Evolutionary conservation across 352 stramenopile genomes (phyloP).

Genomic region (Pilasporangium apinafurcum): DNA sequence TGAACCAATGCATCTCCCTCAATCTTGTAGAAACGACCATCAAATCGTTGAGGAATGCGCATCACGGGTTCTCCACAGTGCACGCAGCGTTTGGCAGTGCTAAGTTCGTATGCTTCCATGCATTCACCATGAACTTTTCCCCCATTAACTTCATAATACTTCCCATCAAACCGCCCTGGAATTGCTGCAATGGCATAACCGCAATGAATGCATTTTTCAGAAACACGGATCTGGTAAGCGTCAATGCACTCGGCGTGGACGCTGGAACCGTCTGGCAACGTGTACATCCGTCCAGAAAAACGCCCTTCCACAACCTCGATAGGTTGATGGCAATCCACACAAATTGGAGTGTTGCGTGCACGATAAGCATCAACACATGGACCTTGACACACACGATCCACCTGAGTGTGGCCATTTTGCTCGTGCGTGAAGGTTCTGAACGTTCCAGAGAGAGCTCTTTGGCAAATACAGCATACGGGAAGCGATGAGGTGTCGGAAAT

Average conservation of each 20-base stretch:
- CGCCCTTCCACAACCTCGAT: constrained; percentile 68
- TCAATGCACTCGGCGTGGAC: constrained; percentile 84
- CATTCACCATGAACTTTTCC: constrained; percentile 80
- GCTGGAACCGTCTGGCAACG: constrained; percentile 62
- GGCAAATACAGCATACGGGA: constrained; percentile 61
- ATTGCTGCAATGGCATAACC: constrained; percentile 74
- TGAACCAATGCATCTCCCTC: constrained; percentile 61
- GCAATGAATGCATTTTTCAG: constrained; percentile 79
- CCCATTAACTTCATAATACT: constrained; percentile 70
- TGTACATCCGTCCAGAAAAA: constrained; percentile 80
- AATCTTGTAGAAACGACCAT: constrained; percentile 86
- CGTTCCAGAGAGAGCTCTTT: constrained; percentile 48
- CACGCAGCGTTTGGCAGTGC: constrained; percentile 66
- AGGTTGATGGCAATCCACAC: constrained; percentile 63
- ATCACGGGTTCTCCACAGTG: constrained; percentile 67
- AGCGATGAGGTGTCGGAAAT: constrained; percentile 56
- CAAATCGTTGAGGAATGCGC: constrained; percentile 61
- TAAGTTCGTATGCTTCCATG: constrained; percentile 70
- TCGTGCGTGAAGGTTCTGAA: constrained; percentile 67
- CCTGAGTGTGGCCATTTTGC: constrained; percentile 38
- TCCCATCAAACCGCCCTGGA: constrained; percentile 65
- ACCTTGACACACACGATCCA: constrained; percentile 76
- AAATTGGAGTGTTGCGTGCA: constrained; percentile 68
- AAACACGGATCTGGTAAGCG: constrained; percentile 75
- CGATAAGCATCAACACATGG: constrained; percentile 64